These are phyloP conservation scores for Flaveria ramosissima DNA, from an alignment of 129 eudicot species.

Conservation along the genomic window DNA sequence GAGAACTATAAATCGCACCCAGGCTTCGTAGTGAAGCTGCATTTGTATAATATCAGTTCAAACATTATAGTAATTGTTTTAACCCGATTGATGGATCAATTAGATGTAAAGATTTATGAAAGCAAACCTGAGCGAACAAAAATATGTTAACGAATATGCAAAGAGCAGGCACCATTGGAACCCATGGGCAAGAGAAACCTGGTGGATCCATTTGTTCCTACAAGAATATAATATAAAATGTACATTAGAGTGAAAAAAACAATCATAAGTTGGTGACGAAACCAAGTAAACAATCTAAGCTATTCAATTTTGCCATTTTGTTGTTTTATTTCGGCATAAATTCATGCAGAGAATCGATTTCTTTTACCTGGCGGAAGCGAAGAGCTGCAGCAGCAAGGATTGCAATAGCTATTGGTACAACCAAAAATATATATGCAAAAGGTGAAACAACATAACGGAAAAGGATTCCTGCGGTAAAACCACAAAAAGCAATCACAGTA, in stretches of 20 bases:
- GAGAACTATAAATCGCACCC: constrained; percentile 82
- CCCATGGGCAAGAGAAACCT: constrained; percentile 96
- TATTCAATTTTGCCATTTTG: background rate
- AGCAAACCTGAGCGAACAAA: constrained; percentile 88
- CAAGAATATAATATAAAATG: constrained; percentile 21
- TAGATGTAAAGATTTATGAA: background rate
- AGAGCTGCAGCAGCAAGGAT: constrained; percentile 57
- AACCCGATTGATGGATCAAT: background rate
- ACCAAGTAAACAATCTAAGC: constrained; percentile 18
- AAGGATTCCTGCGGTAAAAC: constrained; percentile 74
- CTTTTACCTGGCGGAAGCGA: constrained; percentile 56
- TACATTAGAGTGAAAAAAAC: background rate
- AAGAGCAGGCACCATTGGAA: constrained; percentile 78
- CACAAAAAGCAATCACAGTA: constrained; percentile 58
- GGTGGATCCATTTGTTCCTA: constrained; percentile 60
- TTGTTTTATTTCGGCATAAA: constrained; percentile 20
- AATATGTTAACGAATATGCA: constrained; percentile 88
- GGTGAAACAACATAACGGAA: constrained; percentile 68
- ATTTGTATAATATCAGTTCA: constrained; percentile 31
- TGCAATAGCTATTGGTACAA: constrained; percentile 53
- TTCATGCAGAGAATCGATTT: too few species aligned
- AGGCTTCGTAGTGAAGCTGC: constrained; percentile 95
- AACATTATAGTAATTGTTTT: background rate
- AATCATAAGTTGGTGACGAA: background rate
- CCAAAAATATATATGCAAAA: constrained; percentile 36